Percentiles rank a stretch among this genome's conserved stretches.
phyloP scores from a whole-genome alignment of 257 asterid genomes.

The Handroanthus guayacan region DNA sequence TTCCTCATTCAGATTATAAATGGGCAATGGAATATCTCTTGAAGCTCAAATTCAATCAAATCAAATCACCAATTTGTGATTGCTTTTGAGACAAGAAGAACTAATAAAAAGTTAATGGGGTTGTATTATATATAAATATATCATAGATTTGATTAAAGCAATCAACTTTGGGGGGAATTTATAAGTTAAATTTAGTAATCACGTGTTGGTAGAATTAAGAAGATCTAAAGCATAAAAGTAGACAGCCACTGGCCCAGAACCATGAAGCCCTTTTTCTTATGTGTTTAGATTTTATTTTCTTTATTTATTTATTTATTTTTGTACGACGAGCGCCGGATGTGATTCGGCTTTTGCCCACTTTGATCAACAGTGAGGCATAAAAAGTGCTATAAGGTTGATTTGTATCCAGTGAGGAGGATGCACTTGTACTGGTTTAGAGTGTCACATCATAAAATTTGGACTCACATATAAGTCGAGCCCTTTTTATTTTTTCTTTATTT shows the following conservation, averaged over 20 bases:
- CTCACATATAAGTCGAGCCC: too few relatives aligned
- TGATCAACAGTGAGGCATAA: neutral
- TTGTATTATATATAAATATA: neutral
- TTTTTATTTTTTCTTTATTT: too few relatives aligned
- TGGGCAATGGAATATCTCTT: too few relatives aligned
- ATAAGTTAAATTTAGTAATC: conserved; percentile 38
- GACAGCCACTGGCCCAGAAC: conserved; percentile 23
- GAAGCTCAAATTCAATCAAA: too few relatives aligned
- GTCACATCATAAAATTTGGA: too few relatives aligned
- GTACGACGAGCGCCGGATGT: neutral
- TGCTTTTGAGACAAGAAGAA: neutral
- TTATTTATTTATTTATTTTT: neutral
- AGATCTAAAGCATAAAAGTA: conserved; percentile 46
- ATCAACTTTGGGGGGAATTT: conserved; percentile 44
- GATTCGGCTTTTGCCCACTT: neutral
- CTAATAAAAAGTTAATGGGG: neutral
- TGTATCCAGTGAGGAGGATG: neutral
- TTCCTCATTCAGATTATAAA: too few relatives aligned
- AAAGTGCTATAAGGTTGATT: neutral
- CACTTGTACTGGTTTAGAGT: neutral
- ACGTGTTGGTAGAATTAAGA: conserved; percentile 35
- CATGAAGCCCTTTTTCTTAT: neutral
- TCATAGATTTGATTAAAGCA: conserved; percentile 33
- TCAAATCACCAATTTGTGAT: neutral
- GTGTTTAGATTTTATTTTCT: neutral